phyloP scores from a whole-genome alignment of 139 green algal species.

The Diplosphaera chodatii region DNA sequence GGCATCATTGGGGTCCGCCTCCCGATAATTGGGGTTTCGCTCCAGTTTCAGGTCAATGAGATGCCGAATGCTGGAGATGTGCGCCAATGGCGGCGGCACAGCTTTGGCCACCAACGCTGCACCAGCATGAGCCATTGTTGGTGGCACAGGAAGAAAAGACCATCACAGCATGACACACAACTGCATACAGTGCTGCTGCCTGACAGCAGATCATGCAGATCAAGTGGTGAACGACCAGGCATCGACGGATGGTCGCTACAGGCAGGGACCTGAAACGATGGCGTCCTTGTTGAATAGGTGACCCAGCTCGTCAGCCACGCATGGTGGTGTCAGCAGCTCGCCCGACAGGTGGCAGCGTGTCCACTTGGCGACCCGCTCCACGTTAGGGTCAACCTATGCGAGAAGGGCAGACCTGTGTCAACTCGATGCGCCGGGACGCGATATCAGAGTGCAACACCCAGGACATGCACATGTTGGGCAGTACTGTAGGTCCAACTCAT shows the following conservation, averaged over 20 bases:
- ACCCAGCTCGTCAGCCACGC: slow-evolving; percentile 74
- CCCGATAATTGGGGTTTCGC: slow-evolving; percentile 2
- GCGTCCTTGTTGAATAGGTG: slow-evolving; percentile 65
- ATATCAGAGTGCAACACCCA: too few species aligned
- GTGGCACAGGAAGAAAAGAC: too few species aligned
- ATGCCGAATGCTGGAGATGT: slow-evolving; percentile 69
- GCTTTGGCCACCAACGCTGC: slow-evolving; percentile 54
- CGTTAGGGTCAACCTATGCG: slow-evolving; percentile 67
- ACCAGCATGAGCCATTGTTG: too few species aligned
- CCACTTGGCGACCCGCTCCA: slow-evolving; percentile 60
- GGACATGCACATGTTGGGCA: too few species aligned
- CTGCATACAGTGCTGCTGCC: too few species aligned
- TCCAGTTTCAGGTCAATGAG: slow-evolving; percentile 58
- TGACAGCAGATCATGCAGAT: too few species aligned
- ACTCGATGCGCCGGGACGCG: too few species aligned
- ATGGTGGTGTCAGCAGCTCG: slow-evolving; percentile 58
- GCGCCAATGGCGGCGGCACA: slow-evolving; percentile 45
- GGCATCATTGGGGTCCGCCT: slow-evolving; percentile 3
- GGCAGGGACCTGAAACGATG: slow-evolving; percentile 13
- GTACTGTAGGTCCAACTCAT: too few species aligned
- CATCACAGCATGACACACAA: too few species aligned
- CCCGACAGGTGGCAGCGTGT: slow-evolving; percentile 70
- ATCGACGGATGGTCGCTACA: too few species aligned
- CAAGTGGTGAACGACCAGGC: too few species aligned
- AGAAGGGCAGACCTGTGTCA: too few species aligned